Evolutionary conservation across 2,329 filamentous ascomycete species (phyloP), one percentile per base, ranked within the genome.

Genomic region (Pestalotiopsis fici): DNA sequence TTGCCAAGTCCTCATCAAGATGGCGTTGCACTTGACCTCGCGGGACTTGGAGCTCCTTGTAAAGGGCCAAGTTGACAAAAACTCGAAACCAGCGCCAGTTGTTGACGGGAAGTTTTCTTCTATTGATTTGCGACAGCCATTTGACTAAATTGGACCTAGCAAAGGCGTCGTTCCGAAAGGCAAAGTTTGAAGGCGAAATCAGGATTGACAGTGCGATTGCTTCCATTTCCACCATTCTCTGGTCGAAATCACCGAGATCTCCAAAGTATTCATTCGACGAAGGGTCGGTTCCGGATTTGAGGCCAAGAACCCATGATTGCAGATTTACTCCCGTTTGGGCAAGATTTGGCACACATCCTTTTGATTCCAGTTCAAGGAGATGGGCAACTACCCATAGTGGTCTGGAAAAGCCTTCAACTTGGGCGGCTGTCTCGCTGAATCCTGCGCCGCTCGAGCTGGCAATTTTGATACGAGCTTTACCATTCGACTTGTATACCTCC

Each of bases 11-110:
- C 0, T 74, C 71, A 9, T 80, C 70, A 69, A 87, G 82, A 5
- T 76, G 74, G 0, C 70, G 66, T n/a, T 76, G 71, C 0, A 85
- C 70, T 7, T 80, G 71, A 0, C 76, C 73, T 1, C 74, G 66
- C 0, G 80, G 74, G 0, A 82, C 74, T 0, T 81, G 79, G 12
- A 81, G 82, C 0, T 80, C 77, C 47, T 80, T 82, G 1, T 80
- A 72, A 0, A 86, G 72, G 0, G 83, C 83, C 1, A 86, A 72
- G 64, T 86, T 86, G 1, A 78, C 80, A 73, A 86, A 83, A 1
- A 86, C 78, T 0, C 84, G 81, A 65, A 87, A 87, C 84, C 84
- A 87, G 0, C 82, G 78, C 85, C 85, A 86, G 65, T 87, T 87
- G 0, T 80, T 86, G 2, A 74, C 70, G 0, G 84, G 84, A 75